Percentiles rank a stretch among this genome's conserved stretches.
Evolutionary conservation across 1,284 basidiomycete species (phyloP).

Genomic region (Microbotryum saponariae): DNA sequence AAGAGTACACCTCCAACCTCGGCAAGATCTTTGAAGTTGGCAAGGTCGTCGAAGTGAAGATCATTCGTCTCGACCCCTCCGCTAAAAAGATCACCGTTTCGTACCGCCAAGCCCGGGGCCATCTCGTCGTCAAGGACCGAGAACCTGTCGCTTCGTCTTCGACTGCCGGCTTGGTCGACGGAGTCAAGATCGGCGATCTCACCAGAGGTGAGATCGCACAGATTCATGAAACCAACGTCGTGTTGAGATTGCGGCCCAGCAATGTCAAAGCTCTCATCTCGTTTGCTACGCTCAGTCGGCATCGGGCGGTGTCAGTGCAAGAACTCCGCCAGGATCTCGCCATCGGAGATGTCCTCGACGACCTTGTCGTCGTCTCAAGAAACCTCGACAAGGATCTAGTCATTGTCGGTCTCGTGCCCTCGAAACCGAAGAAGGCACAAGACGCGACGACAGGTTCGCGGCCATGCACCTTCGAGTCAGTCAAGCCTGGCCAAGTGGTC

Average conservation of each 20-base stretch:
- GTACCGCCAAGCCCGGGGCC: constrained; percentile 64
- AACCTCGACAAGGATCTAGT: constrained; percentile 80
- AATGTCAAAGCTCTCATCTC: constrained; percentile 74
- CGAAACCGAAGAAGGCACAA: constrained; percentile 23
- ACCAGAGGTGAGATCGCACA: constrained; percentile 64
- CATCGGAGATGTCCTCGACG: constrained; percentile 66
- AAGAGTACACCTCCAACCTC: constrained; percentile 57
- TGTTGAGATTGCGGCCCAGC: constrained; percentile 63
- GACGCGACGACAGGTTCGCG: constrained; percentile 37
- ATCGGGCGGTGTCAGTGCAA: constrained; percentile 58
- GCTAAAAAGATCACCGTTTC: constrained; percentile 69
- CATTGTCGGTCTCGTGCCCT: constrained; percentile 60
- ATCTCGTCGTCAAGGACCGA: constrained; percentile 21
- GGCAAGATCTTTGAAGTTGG: constrained; percentile 66
- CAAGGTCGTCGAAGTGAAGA: constrained; percentile 76
- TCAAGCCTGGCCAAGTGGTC: constrained; percentile 63
- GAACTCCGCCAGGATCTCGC: constrained; percentile 58
- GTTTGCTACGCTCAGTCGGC: constrained; percentile 77
- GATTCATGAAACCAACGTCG: constrained; percentile 74
- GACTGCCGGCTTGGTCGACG: constrained; percentile 39
- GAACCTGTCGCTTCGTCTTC: background rate
- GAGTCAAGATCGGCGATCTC: constrained; percentile 54
- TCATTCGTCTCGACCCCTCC: constrained; percentile 63
- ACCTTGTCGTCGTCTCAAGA: constrained; percentile 81
- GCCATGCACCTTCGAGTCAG: constrained; percentile 53